Conservation (phyloP, 129 eudicot genomes). For the Logfia minima region DNA sequence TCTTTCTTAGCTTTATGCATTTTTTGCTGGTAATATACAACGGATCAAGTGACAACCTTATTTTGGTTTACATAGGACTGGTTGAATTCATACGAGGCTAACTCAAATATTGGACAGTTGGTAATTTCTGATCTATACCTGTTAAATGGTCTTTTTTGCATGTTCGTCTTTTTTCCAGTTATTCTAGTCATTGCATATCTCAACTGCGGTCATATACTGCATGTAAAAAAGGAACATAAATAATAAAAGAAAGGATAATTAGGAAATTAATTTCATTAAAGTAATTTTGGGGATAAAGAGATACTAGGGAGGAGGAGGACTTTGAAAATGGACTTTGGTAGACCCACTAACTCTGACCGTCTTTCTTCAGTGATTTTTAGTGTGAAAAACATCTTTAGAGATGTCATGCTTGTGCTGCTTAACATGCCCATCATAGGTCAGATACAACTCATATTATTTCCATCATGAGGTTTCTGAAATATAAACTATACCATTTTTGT, state of each 20-base stretch:
- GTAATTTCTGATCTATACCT: constrained; percentile 36
- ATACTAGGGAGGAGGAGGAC: not conserved
- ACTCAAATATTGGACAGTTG: constrained; percentile 36
- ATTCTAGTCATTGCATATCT: not conserved
- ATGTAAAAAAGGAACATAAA: not conserved
- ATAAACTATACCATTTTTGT: not conserved
- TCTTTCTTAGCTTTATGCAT: constrained; percentile 19
- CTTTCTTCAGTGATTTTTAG: not conserved
- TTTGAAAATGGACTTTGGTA: not conserved
- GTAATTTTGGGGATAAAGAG: not conserved
- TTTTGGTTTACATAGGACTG: constrained; percentile 44
- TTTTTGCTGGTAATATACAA: constrained; percentile 17
- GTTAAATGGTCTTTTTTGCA: not conserved
- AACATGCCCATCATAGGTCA: not conserved
- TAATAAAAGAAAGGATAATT: not conserved
- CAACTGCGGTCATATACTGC: not conserved
- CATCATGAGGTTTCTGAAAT: not conserved
- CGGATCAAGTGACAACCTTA: constrained; percentile 12
- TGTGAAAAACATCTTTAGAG: not conserved
- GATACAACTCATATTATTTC: not conserved
- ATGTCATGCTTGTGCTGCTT: not conserved
- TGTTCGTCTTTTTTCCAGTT: not conserved
- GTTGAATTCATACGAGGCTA: constrained; percentile 41
- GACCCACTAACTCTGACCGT: not conserved
- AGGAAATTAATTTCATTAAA: not conserved